Evolutionary conservation across 2,329 filamentous ascomycete species (phyloP).

Genomic region (Bipolaris bicolor): DNA sequence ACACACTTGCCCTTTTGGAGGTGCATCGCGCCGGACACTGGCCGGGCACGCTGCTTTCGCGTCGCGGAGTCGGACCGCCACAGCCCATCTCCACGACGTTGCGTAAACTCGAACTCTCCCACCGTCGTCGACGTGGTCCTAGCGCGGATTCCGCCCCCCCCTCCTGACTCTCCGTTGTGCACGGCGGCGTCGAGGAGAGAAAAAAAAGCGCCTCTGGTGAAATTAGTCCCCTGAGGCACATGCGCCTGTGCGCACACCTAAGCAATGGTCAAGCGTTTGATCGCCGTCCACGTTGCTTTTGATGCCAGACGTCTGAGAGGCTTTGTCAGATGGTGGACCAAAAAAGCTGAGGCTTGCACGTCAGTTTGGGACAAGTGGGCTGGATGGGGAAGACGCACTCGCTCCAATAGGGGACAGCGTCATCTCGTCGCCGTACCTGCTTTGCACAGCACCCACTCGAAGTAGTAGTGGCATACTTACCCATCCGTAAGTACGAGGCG

Average conservation of each 20-base stretch:
- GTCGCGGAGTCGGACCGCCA: conserved; percentile 30
- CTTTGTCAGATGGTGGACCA: conserved; percentile 36
- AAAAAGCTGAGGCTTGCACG: conserved; percentile 23
- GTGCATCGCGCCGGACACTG: conserved; percentile 24
- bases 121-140: conserved; percentile 15
- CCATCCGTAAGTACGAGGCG: too few species aligned
- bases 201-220: conserved; percentile 21
- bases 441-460: conserved; percentile 25
- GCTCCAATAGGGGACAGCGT: conserved; percentile 16
- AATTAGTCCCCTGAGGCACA: conserved; percentile 43
- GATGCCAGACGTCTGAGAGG: conserved; percentile 19
- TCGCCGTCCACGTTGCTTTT: conserved; percentile 46
- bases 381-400: not conserved
- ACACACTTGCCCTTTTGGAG: conserved; percentile 8
- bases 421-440: conserved; percentile 31
- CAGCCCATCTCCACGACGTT: conserved; percentile 31
- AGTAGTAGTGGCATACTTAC: not conserved
- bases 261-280: conserved; percentile 50
- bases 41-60: conserved; percentile 19
- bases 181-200: conserved; percentile 23
- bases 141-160: conserved; percentile 29
- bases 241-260: conserved; percentile 33
- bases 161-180: conserved; percentile 26
- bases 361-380: conserved; percentile 28
- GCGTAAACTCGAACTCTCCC: conserved; percentile 26